Percentiles rank a stretch among this genome's conserved stretches.
Conservation (phyloP, 306 rosid genomes). For the Quercus agrifolia region DNA sequence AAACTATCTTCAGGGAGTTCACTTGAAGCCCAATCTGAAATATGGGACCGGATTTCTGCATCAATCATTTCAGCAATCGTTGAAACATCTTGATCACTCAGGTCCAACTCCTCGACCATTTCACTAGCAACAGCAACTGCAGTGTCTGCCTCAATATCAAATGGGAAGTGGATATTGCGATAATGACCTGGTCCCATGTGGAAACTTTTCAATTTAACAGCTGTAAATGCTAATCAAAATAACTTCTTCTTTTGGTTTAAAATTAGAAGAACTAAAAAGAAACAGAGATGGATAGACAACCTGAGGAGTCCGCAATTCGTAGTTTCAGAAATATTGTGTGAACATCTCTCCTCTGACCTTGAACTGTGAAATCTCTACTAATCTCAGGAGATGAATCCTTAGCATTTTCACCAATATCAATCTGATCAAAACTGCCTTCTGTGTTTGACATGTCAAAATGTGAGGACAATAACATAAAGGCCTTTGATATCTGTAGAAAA, state of each 20-base stretch:
- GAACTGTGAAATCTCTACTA: conserved; percentile 67
- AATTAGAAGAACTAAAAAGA: background rate
- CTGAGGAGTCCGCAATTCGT: conserved; percentile 76
- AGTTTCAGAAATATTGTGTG: conserved; percentile 80
- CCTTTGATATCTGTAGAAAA: conserved; percentile 15
- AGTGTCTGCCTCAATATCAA: conserved; percentile 81
- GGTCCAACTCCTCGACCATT: conserved; percentile 95
- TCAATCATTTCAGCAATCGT: conserved; percentile 81
- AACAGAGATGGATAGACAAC: conserved; percentile 30
- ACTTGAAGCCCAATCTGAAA: conserved; percentile 59
- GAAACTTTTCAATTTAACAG: conserved; percentile 14
- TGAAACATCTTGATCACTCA: conserved; percentile 88
- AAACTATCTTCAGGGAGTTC: conserved; percentile 26
- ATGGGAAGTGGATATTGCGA: conserved; percentile 95
- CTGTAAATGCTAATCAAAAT: background rate
- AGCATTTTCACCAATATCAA: conserved; percentile 25
- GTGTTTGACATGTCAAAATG: conserved; percentile 30
- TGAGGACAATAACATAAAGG: conserved; percentile 14
- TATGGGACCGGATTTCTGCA: conserved; percentile 59
- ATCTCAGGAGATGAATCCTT: conserved; percentile 38
- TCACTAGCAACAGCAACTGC: conserved; percentile 89
- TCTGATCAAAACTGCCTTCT: conserved; percentile 37
- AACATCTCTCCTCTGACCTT: conserved; percentile 78
- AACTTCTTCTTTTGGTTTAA: background rate
- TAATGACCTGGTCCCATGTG: conserved; percentile 48